These are phyloP conservation scores for Monosporascus sp. DNA, from an alignment of 2,329 filamentous ascomycete genomes.

Conservation along the genomic window DNA sequence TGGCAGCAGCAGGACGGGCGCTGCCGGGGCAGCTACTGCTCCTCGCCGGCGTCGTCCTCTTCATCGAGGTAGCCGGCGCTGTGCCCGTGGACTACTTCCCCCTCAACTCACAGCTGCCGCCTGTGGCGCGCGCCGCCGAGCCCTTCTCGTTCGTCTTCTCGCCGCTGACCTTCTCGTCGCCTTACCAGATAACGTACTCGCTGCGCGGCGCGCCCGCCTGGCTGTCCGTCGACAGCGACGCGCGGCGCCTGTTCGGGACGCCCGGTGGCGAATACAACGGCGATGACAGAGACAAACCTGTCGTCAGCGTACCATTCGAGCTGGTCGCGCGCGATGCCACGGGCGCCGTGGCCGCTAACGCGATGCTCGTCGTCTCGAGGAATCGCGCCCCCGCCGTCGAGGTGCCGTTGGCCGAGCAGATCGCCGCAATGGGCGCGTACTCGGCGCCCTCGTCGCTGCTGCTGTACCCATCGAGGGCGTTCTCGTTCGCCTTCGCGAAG, in stretches of 20 bases:
- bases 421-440: constrained; percentile 51
- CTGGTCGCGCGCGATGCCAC: constrained; percentile 65
- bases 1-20: constrained; percentile 11
- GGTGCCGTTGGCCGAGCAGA: constrained; percentile 53
- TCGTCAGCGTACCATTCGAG: constrained; percentile 56
- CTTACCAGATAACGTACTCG: constrained; percentile 57
- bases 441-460: constrained; percentile 57
- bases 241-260: constrained; percentile 64
- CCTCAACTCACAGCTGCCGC: constrained; percentile 78
- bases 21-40: neutral
- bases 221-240: constrained; percentile 64
- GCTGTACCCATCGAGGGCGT: constrained; percentile 46
- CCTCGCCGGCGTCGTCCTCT: constrained; percentile 25
- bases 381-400: constrained; percentile 47
- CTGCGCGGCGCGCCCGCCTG: constrained; percentile 62
- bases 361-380: constrained; percentile 66
- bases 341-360: constrained; percentile 58
- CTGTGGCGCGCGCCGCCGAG: constrained; percentile 64
- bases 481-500: constrained; percentile 47
- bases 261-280: constrained; percentile 47
- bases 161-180: constrained; percentile 65
- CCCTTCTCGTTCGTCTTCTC: constrained; percentile 70
- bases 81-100: constrained; percentile 56
- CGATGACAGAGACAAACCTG: constrained; percentile 36
- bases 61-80: constrained; percentile 25